Evolutionary conservation across 1,284 basidiomycete genomes (phyloP).

Genomic region (Neolentinus lepideus): DNA sequence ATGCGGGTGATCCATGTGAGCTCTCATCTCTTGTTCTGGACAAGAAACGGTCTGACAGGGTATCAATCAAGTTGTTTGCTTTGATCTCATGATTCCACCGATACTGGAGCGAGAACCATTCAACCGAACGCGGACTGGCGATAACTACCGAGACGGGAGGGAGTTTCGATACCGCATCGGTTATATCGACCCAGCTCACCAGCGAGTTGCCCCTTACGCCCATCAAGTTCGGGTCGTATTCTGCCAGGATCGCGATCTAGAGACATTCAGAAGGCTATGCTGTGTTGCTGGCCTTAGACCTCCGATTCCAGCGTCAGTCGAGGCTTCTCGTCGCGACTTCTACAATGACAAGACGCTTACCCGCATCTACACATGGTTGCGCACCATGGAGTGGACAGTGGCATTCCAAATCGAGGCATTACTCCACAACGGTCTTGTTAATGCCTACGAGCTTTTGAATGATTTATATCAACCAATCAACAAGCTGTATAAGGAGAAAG

Average conservation of each 20-base stretch:
- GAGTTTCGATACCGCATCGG: constrained; percentile 50
- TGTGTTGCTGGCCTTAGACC: constrained; percentile 38
- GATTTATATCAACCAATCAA: constrained; percentile 35
- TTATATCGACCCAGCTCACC: constrained; percentile 45
- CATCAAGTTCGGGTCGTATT: constrained; percentile 58
- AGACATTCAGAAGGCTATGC: constrained; percentile 45
- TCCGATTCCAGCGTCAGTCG: constrained; percentile 29
- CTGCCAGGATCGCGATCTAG: constrained; percentile 31
- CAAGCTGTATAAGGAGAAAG: constrained; percentile 27
- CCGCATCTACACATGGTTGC: constrained; percentile 33
- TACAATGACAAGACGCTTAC: constrained; percentile 41
- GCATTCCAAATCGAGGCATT: constrained; percentile 68
- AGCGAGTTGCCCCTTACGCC: constrained; percentile 51
- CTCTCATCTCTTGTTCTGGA: constrained; percentile 3
- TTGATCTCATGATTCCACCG: constrained; percentile 55
- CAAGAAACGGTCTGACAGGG: constrained; percentile 3
- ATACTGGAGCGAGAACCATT: constrained; percentile 53
- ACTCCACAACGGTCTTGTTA: constrained; percentile 49
- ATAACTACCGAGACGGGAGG: constrained; percentile 25
- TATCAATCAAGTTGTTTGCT: constrained; percentile 45
- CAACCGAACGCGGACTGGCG: constrained; percentile 39
- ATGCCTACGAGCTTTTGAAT: constrained; percentile 44
- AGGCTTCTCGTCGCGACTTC: constrained; percentile 40
- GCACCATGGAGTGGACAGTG: constrained; percentile 44
- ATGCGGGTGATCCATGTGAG: constrained; percentile 35